Percentiles rank a stretch among this genome's conserved stretches.
phyloP scores from a whole-genome alignment of 495 filamentous ascomycete genomes.

The Xylaria intraflava region DNA sequence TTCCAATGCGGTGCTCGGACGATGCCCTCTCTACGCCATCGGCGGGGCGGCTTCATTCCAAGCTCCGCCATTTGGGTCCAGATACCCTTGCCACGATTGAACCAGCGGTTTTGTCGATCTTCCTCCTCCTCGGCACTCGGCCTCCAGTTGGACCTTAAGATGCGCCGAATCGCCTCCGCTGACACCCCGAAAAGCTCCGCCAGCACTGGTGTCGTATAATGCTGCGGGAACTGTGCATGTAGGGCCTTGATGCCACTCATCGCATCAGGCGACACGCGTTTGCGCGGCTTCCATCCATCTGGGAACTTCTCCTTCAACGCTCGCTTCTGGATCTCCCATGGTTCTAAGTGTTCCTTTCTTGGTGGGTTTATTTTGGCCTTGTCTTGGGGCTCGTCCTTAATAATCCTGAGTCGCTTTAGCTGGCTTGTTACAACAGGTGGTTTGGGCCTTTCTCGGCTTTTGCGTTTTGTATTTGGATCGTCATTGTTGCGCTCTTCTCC shows the following conservation, averaged over 20 bases:
- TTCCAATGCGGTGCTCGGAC: constrained; percentile 37
- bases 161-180: constrained; percentile 76
- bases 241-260: constrained; percentile 78
- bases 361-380: neutral
- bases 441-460: neutral
- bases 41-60: constrained; percentile 59
- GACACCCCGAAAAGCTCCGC: constrained; percentile 77
- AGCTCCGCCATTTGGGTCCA: constrained; percentile 68
- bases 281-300: constrained; percentile 69
- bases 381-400: constrained; percentile 7
- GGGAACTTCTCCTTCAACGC: constrained; percentile 68
- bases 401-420: constrained; percentile 18
- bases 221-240: constrained; percentile 63
- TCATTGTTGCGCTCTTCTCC: neutral
- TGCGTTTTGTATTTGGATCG: neutral
- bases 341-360: constrained; percentile 25
- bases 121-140: constrained; percentile 55
- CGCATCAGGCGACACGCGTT: constrained; percentile 85
- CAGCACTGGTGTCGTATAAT: constrained; percentile 67
- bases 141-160: constrained; percentile 78
- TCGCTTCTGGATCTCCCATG: constrained; percentile 67
- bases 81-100: constrained; percentile 66
- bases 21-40: constrained; percentile 64
- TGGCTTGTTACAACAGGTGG: constrained; percentile 6
- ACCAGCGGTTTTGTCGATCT: constrained; percentile 64